phyloP scores from a whole-genome alignment of 2,329 filamentous ascomycete genomes.

The Coniochaeta ligniaria region DNA sequence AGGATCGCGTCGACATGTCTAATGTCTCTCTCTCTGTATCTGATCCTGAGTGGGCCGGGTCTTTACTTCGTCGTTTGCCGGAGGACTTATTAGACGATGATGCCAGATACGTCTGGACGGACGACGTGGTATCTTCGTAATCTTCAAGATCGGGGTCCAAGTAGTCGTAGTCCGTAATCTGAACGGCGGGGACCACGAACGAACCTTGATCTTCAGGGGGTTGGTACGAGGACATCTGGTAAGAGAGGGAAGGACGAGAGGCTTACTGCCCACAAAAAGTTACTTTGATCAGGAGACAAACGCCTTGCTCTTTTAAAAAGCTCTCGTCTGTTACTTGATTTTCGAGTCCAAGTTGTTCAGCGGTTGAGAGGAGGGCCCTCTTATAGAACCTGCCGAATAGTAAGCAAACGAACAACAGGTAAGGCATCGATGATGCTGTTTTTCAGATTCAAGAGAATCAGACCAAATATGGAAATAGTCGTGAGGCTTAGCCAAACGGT shows the following conservation, averaged over 20 bases:
- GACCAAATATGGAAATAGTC: constrained; percentile 14
- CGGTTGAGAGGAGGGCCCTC: constrained; percentile 1
- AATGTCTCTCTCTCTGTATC: constrained; percentile 17
- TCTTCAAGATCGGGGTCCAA: constrained; percentile 3
- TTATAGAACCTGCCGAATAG: constrained; percentile 8
- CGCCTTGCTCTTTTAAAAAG: not conserved
- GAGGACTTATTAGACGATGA: not conserved
- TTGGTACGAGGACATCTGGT: constrained; percentile 18
- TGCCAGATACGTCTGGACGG: not conserved
- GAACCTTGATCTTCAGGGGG: constrained; percentile 13
- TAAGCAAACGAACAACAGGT: not conserved
- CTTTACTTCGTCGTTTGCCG: not conserved
- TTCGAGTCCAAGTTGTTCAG: not conserved
- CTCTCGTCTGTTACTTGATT: not conserved
- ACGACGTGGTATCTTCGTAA: not conserved
- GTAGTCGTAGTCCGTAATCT: constrained; percentile 6
- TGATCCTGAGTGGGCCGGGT: constrained; percentile 15
- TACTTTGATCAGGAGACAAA: constrained; percentile 1
- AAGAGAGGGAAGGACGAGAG: constrained; percentile 7
- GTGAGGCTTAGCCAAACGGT: constrained; percentile 11
- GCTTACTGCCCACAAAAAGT: constrained; percentile 11
- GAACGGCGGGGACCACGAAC: constrained; percentile 6
- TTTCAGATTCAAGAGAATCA: constrained; percentile 4
- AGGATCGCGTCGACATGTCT: constrained; percentile 24
- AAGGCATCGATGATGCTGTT: not conserved